Percentiles rank a stretch among this genome's conserved stretches.
These are phyloP conservation scores for Exutisphaerella laricina DNA, from an alignment of 2,329 filamentous ascomycete species.

Conservation along the genomic window DNA sequence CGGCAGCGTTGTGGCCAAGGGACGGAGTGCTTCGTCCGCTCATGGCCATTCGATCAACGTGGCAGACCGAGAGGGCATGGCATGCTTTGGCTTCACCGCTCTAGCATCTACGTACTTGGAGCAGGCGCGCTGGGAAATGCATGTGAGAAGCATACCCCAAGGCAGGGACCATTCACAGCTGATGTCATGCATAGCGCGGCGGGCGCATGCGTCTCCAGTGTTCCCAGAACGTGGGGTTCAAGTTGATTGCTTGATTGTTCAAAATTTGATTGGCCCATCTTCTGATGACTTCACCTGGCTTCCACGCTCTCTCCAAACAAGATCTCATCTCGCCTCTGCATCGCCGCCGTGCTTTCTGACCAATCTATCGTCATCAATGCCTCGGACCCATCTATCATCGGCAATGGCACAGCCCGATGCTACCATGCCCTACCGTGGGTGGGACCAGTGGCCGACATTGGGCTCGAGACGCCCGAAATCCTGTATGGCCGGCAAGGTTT, in stretches of 20 bases:
- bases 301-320: neutral
- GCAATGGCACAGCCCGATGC: neutral
- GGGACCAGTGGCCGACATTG: neutral
- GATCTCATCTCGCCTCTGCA: neutral
- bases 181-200: no score
- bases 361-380: neutral
- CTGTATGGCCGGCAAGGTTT: neutral
- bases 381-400: no score
- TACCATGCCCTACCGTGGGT: no score
- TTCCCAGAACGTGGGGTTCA: no score
- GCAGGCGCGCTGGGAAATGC: no score
- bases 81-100: neutral
- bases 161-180: no score
- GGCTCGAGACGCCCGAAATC: neutral
- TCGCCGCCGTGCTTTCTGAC: neutral
- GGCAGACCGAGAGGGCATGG: no score
- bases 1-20: slow-evolving; percentile 15
- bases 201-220: no score
- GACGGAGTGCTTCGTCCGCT: slow-evolving; percentile 21
- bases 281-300: neutral
- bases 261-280: neutral
- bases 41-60: no score
- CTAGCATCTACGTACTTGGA: no score
- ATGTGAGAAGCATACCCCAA: no score
- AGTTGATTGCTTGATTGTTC: neutral